Percentiles rank a stretch among this genome's conserved stretches.
Conservation (phyloP, 225 moss, liverwort and hornwort species). For the Asterella californica region DNA sequence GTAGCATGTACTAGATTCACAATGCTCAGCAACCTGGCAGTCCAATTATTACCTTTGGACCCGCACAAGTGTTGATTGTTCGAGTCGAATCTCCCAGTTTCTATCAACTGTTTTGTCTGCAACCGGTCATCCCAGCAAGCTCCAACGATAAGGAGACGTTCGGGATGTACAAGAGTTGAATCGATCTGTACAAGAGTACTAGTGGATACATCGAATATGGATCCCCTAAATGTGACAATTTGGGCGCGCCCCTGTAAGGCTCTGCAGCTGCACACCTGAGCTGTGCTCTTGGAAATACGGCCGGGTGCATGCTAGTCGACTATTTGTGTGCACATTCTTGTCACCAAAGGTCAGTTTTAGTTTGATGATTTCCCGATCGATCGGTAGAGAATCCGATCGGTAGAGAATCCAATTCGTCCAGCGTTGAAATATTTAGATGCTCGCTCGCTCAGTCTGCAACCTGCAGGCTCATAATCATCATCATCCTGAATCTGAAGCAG, state of each 20-base stretch:
- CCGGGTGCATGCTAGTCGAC: slow-evolving; percentile 3
- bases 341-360: too few relatives aligned
- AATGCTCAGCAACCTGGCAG: neutral
- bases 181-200: slow-evolving; percentile 11
- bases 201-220: neutral
- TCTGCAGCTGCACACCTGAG: slow-evolving; percentile 4
- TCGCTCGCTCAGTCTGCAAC: too few relatives aligned
- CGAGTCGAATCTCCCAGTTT: neutral
- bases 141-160: too few relatives aligned
- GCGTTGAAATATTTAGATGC: too few relatives aligned
- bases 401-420: too few relatives aligned
- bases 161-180: slow-evolving; percentile 17
- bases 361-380: too few relatives aligned
- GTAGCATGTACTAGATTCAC: neutral
- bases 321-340: too few relatives aligned
- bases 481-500: too few relatives aligned
- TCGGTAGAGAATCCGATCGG: too few relatives aligned
- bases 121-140: slow-evolving; percentile 5
- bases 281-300: slow-evolving; percentile 17
- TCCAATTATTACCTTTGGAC: neutral
- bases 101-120: neutral
- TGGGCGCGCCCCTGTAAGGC: neutral
- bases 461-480: too few relatives aligned
- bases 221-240: neutral
- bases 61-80: slow-evolving; percentile 3